Evolutionary conservation across 2,329 filamentous ascomycete species (phyloP).

Genomic region (Aspergillus caelatus): DNA sequence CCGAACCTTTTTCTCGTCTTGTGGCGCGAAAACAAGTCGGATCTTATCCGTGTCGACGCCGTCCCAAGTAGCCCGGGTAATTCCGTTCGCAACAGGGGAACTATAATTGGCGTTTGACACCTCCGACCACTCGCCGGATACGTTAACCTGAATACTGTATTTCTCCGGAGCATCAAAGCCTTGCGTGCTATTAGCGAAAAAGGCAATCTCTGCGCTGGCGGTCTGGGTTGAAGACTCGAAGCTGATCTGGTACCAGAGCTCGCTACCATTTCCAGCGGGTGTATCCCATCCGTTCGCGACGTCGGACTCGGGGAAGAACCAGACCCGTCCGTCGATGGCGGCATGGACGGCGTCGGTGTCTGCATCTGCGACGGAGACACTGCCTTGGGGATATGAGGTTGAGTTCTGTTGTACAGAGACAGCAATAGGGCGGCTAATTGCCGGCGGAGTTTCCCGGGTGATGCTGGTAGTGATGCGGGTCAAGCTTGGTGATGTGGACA

Average conservation of each 20-base stretch:
- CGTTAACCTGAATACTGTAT: conserved; percentile 18
- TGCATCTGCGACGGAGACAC: conserved; percentile 18
- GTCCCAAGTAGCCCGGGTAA: conserved; percentile 21
- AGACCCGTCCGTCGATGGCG: conserved; percentile 23
- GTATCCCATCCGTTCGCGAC: conserved; percentile 26
- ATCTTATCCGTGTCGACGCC: conserved; percentile 9
- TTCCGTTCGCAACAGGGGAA: conserved; percentile 19
- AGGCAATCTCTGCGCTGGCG: conserved; percentile 20
- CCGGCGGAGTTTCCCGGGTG: conserved; percentile 5
- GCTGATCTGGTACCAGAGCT: conserved; percentile 23
- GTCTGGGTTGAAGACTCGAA: conserved; percentile 10
- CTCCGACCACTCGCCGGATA: conserved; percentile 15
- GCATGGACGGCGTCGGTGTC: conserved; percentile 15
- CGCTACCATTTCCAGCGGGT: conserved; percentile 20
- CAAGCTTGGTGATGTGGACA: conserved; percentile 11
- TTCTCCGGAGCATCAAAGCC: conserved; percentile 16
- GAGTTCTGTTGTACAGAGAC: conserved; percentile 19
- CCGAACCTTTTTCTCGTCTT: conserved; percentile 14
- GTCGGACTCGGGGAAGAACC: conserved; percentile 21
- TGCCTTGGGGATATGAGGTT: conserved; percentile 16
- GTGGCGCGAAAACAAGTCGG: conserved; percentile 18
- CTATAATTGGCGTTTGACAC: conserved; percentile 13
- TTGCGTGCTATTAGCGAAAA: conserved; percentile 18
- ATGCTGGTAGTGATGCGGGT: conserved; percentile 15
- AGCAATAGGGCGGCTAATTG: conserved; percentile 15